These are phyloP conservation scores for Emericellopsis atlantica DNA, from an alignment of 2,329 filamentous ascomycete species.

Conservation along the genomic window DNA sequence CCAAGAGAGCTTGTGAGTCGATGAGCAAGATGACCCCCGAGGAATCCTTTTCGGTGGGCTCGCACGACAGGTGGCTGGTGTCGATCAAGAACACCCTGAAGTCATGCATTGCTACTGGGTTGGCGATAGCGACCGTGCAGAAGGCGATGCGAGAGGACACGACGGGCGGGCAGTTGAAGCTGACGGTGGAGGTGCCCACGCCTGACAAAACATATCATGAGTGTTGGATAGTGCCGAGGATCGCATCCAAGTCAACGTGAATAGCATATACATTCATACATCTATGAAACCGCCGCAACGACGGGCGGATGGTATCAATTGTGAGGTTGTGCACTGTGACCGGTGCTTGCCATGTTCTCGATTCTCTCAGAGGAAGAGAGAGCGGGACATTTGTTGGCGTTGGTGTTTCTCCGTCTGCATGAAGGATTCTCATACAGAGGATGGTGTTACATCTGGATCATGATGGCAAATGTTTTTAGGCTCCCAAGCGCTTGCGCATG, in stretches of 20 bases:
- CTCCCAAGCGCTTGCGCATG: conserved; percentile 2
- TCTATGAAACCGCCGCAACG: neutral
- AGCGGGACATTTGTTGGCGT: too few relatives aligned
- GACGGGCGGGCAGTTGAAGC: conserved; percentile 15
- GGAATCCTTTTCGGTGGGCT: conserved; percentile 42
- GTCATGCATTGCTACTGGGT: conserved; percentile 57
- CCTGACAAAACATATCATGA: conserved; percentile 45
- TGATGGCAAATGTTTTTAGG: neutral
- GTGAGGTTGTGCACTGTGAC: too few relatives aligned
- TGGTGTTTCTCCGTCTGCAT: too few relatives aligned
- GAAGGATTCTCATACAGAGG: too few relatives aligned
- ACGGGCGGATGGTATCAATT: neutral
- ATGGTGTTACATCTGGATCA: too few relatives aligned
- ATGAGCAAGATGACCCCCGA: conserved; percentile 36
- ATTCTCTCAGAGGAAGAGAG: too few relatives aligned
- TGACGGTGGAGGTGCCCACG: conserved; percentile 39
- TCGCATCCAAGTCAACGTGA: conserved; percentile 13
- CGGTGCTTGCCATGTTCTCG: too few relatives aligned
- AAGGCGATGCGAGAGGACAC: conserved; percentile 8
- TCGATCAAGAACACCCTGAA: conserved; percentile 49
- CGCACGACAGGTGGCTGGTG: conserved; percentile 48
- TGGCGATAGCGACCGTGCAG: conserved; percentile 49
- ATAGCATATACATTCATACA: neutral
- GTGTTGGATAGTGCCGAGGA: conserved; percentile 51
- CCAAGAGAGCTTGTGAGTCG: conserved; percentile 43